A percentile compares a stretch with the other conserved stretches of the same genome.
These are phyloP conservation scores for Fomitopsis pinicola DNA, from an alignment of 1,284 basidiomycete genomes.

Conservation along the genomic window DNA sequence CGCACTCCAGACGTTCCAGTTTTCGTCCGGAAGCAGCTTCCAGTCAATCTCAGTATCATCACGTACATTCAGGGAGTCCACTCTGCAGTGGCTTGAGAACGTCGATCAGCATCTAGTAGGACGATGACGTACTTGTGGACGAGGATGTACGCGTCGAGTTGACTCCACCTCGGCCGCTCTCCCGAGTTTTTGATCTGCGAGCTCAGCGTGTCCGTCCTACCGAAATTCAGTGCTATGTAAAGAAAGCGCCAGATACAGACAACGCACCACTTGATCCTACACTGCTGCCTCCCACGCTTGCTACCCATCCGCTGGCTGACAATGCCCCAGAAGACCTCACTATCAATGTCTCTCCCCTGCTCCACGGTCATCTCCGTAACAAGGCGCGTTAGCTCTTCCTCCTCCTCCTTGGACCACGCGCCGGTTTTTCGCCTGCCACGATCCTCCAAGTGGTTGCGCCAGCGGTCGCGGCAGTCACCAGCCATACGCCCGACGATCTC, in stretches of 20 bases:
- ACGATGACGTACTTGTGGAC: slow-evolving; percentile 64
- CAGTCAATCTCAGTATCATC: slow-evolving; percentile 84
- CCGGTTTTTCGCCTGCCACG: slow-evolving; percentile 50
- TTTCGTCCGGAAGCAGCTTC: slow-evolving; percentile 65
- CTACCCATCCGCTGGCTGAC: slow-evolving; percentile 75
- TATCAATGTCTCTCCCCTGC: slow-evolving; percentile 65
- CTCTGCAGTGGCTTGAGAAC: slow-evolving; percentile 34
- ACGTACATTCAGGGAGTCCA: slow-evolving; percentile 66
- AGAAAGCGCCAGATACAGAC: background rate
- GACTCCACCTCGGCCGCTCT: slow-evolving; percentile 65
- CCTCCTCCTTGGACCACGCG: slow-evolving; percentile 70
- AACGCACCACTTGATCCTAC: slow-evolving; percentile 76
- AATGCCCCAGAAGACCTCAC: slow-evolving; percentile 77
- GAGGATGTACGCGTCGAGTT: slow-evolving; percentile 70
- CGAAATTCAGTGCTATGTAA: background rate
- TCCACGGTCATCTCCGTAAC: slow-evolving; percentile 68
- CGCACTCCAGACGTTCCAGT: slow-evolving; percentile 82
- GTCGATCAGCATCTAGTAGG: background rate
- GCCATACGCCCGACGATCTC: slow-evolving; percentile 65
- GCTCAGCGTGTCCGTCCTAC: slow-evolving; percentile 71
- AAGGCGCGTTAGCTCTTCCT: slow-evolving; percentile 63
- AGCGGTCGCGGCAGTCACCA: slow-evolving; percentile 80
- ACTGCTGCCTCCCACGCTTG: slow-evolving; percentile 71
- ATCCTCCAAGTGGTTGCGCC: slow-evolving; percentile 70
- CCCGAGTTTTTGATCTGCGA: slow-evolving; percentile 69